Conservation (phyloP, 352 stramenopile species). For the Globisporangium yorkense region DNA sequence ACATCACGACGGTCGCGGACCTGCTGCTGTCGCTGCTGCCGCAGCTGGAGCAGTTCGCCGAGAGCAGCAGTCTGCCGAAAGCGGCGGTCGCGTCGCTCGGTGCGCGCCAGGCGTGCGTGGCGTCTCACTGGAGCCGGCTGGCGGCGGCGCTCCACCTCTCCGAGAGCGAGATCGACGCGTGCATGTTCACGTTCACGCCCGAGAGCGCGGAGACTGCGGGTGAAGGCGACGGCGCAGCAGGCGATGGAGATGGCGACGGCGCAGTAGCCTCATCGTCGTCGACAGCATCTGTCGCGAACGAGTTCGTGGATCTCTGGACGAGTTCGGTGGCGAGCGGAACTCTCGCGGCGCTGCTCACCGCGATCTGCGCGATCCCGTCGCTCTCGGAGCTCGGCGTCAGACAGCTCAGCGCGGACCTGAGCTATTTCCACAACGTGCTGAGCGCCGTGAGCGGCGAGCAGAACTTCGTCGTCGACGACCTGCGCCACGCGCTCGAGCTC, state of each 20-base stretch:
- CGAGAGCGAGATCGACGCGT: slow-evolving; percentile 32
- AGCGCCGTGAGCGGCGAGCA: slow-evolving; percentile 55
- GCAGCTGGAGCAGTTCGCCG: slow-evolving; percentile 75
- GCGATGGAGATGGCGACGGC: slow-evolving; percentile 3
- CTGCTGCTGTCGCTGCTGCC: slow-evolving; percentile 72
- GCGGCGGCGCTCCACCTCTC: slow-evolving; percentile 39
- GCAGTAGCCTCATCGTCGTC: not conserved
- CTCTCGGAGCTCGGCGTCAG: slow-evolving; percentile 50
- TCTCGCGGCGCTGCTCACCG: slow-evolving; percentile 45
- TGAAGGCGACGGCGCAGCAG: not conserved
- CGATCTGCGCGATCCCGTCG: slow-evolving; percentile 46
- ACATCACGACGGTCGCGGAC: slow-evolving; percentile 78
- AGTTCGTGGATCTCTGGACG: slow-evolving; percentile 81
- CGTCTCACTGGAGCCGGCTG: slow-evolving; percentile 44
- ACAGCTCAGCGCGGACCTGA: slow-evolving; percentile 63
- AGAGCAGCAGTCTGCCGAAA: slow-evolving; percentile 56
- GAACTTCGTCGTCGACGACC: slow-evolving; percentile 49
- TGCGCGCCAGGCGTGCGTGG: slow-evolving; percentile 38
- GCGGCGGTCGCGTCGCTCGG: slow-evolving; percentile 49
- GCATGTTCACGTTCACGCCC: slow-evolving; percentile 36
- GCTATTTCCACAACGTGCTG: slow-evolving; percentile 80
- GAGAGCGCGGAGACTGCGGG: slow-evolving; percentile 7
- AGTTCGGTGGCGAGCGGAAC: slow-evolving; percentile 55
- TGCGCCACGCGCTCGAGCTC: slow-evolving; percentile 37
- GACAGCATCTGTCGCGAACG: slow-evolving; percentile 13